Evolutionary conservation across 2,329 filamentous ascomycete species (phyloP), one percentile per base, ranked within the genome.

Genomic region (Aureobasidium sp.): DNA sequence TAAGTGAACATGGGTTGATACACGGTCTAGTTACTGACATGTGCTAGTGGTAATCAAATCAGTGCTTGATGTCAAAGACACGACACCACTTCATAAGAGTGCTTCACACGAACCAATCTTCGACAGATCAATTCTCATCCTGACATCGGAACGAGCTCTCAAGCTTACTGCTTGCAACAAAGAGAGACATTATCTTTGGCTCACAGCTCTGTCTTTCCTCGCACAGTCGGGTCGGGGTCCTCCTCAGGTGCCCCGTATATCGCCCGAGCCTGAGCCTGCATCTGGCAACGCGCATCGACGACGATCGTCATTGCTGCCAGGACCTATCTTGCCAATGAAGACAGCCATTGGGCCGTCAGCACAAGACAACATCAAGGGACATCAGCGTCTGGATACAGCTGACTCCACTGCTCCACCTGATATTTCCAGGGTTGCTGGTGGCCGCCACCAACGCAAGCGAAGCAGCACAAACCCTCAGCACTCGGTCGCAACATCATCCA

Each of bases 21-120:
- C 58, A 7, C 57, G 47, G 20, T 26, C 57, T 23, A 20, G 36
- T 23, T 62, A 57, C 37, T 56, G 20, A 56, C 26, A 10, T 46
- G 9, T 12, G 41, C 26, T 70, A 97, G 92, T 99, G 69, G 85
- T 83, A 10, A 97, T 99, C 66, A 93, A 97, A 79, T 97, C 94
- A 10, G 94, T 99, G 5, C 82, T 99, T 34, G 94, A 99, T 70
- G 94, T 99, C 66, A 95, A 95, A 75, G 94, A 99, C 69, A 91
- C 94, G 70, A 96, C 94, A 65, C 85, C 90, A 7, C 74, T 90
- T 42, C 93, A 93, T 1, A 94, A 88, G 73, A 88, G 87, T 59
- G 76, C 81, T 44, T 76, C 74, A 23, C 68, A 71, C 36, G 44
- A 62, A 2, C 66, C 74, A 5, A 73, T 80, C 42, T 97, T 97